These are phyloP conservation scores for Termitomyces eurrhizus DNA, from an alignment of 768 basidiomycete genomes.

Conservation along the genomic window DNA sequence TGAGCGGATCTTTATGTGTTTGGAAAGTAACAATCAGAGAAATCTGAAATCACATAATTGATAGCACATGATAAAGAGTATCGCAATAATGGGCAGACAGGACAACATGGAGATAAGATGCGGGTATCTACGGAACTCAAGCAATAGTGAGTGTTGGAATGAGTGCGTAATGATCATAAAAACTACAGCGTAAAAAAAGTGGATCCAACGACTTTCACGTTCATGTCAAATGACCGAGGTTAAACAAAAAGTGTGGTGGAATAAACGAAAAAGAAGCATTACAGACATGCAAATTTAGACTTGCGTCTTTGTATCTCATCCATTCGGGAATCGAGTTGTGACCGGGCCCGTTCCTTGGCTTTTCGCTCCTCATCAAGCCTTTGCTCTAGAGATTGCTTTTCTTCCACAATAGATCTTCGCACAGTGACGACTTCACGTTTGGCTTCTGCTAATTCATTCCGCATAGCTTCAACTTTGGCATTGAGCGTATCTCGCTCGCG, in stretches of 20 bases:
- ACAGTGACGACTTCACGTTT: constrained; percentile 77
- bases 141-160: constrained; percentile 24
- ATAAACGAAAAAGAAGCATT: constrained; percentile 24
- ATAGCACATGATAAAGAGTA: constrained; percentile 21
- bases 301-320: constrained; percentile 82
- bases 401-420: constrained; percentile 78
- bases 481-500: constrained; percentile 79
- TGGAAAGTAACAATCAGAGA: background rate
- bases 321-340: constrained; percentile 84
- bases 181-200: constrained; percentile 18
- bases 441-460: constrained; percentile 70
- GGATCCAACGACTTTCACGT: constrained; percentile 14
- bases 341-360: constrained; percentile 84
- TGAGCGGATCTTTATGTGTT: background rate
- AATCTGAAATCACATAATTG: constrained; percentile 14
- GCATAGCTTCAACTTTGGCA: constrained; percentile 60
- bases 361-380: constrained; percentile 82
- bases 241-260: constrained; percentile 9
- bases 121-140: constrained; percentile 39
- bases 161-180: constrained; percentile 24
- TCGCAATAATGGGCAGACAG: constrained; percentile 23
- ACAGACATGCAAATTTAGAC: constrained; percentile 91
- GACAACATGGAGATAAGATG: constrained; percentile 30
- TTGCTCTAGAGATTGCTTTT: constrained; percentile 83
- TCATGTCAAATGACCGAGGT: constrained; percentile 10